Evolutionary conservation across 495 filamentous ascomycete genomes (phyloP).

Genomic region (Penicillium cataractarum): DNA sequence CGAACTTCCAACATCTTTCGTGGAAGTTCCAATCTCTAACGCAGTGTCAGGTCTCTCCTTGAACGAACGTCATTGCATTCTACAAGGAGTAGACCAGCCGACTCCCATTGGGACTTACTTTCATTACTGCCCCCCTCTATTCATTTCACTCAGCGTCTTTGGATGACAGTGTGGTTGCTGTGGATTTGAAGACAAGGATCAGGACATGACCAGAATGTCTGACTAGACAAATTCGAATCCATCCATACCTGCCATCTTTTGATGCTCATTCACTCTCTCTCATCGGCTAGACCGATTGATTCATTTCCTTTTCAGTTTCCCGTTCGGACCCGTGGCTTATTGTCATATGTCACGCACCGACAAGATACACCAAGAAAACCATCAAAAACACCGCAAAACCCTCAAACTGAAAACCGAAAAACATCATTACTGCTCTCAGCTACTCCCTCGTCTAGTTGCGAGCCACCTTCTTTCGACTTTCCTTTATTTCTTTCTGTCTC

Average conservation of each 20-base stretch:
- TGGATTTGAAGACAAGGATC: not conserved
- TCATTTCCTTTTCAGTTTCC: constrained; percentile 21
- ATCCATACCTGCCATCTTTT: not conserved
- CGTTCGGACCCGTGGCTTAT: constrained; percentile 3
- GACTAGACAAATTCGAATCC: not conserved
- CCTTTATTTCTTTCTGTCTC: constrained; percentile 16
- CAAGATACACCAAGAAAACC: constrained; percentile 19
- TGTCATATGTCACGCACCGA: constrained; percentile 2
- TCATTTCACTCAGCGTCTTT: constrained; percentile 3
- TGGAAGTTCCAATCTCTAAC: constrained; percentile 1
- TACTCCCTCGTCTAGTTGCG: constrained; percentile 19
- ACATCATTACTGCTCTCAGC: not conserved
- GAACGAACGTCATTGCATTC: not conserved
- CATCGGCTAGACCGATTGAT: constrained; percentile 18
- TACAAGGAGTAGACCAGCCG: constrained; percentile 1
- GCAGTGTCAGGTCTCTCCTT: constrained; percentile 1
- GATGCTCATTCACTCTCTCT: constrained; percentile 23
- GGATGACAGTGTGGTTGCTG: not conserved
- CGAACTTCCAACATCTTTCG: not conserved
- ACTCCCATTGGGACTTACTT: constrained; percentile 20
- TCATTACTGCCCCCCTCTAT: constrained; percentile 6
- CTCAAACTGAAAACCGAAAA: constrained; percentile 9
- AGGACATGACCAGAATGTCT: not conserved
- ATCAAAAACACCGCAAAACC: constrained; percentile 20
- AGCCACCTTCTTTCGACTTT: constrained; percentile 23